Conservation (phyloP, 2,329 filamentous ascomycete genomes). For the Aspergillus terreus region DNA sequence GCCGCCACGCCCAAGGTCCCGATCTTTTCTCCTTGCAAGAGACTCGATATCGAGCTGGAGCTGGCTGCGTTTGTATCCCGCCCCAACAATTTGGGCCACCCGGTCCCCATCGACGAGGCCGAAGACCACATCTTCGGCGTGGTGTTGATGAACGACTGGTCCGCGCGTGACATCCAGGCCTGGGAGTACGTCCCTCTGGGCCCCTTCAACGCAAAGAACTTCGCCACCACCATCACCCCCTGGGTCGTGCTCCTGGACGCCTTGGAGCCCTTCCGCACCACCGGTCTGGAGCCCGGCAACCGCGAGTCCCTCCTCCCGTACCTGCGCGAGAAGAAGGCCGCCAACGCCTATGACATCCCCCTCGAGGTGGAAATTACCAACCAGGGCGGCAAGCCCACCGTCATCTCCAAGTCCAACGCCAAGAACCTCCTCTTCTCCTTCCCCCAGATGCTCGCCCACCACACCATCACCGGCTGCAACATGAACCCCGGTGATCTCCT, state of each 20-base stretch:
- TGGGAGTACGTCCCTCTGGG: constrained; percentile 84
- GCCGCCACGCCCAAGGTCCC: constrained; percentile 60
- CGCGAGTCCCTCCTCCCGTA: constrained; percentile 58
- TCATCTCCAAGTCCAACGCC: constrained; percentile 59
- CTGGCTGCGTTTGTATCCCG: constrained; percentile 70
- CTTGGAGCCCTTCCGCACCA: constrained; percentile 62
- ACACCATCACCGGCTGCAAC: constrained; percentile 71
- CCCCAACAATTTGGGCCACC: constrained; percentile 61
- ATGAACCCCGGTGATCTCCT: constrained; percentile 71
- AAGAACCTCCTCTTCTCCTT: constrained; percentile 76
- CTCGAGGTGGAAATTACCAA: constrained; percentile 58
- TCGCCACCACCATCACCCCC: constrained; percentile 70
- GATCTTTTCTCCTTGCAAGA: constrained; percentile 59
- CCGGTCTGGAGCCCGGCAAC: constrained; percentile 52
- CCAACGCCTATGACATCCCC: constrained; percentile 64
- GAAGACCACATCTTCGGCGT: constrained; percentile 72
- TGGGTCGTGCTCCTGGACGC: constrained; percentile 78
- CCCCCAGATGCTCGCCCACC: constrained; percentile 77
- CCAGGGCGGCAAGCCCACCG: constrained; percentile 50
- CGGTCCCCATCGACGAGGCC: constrained; percentile 61
- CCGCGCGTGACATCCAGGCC: constrained; percentile 73
- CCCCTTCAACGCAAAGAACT: constrained; percentile 82
- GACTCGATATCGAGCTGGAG: constrained; percentile 77
- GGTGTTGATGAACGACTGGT: constrained; percentile 86
- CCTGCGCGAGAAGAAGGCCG: constrained; percentile 56